Base-by-base conservation (phyloP, 441 rosid genomes). In the Erysimum cheiri region DNA sequence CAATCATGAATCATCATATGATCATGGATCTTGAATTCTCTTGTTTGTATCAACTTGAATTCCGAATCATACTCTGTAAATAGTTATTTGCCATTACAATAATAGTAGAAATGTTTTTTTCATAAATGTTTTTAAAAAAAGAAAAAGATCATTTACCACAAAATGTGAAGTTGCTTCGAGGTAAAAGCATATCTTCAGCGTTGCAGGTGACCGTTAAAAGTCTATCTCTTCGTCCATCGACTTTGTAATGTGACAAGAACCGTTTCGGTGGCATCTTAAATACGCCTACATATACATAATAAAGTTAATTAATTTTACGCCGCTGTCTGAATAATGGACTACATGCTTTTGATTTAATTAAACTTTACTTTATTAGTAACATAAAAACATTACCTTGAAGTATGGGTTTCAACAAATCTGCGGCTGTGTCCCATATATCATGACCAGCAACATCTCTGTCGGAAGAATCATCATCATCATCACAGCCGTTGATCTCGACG, bases 1-100 rank as follows among this genome's bases (percentile, higher is more conserved):
- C 97, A 93, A 15, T 93, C 98, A 48, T 93, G 98, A 61, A 91
- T 87, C 97, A 93, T 91, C 78, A 89, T 58, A 62, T 91, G 98
- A 71, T 91, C 96, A 0, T 91, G 76, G 55, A 93, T 84, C 60
- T 62, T 66, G 75, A 88, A 91, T 35, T 87, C 95, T 77, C 52
- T 81, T 33, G 63, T 78, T 54, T 84, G 84, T 49, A 87, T 8
- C 71, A 83, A 13, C 72, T 85, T 75, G 81, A 93, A 91, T 53
- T 79, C 60, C 4, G 82, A 61, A 73, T 93, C 93, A 58, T 76
- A 88, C 77, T 91, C 97, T 93, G 82, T 28, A 44, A 70, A 62
- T 64, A n/a, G 49, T 19, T 3, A 8, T 31, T 39, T 48, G 36
- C 26, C 50, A 29, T 46, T 6, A 1, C 53, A 19, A 28, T 0